Conservation (phyloP, 1,139 yeast species). For the Yamadazyma atmosphaerica region DNA sequence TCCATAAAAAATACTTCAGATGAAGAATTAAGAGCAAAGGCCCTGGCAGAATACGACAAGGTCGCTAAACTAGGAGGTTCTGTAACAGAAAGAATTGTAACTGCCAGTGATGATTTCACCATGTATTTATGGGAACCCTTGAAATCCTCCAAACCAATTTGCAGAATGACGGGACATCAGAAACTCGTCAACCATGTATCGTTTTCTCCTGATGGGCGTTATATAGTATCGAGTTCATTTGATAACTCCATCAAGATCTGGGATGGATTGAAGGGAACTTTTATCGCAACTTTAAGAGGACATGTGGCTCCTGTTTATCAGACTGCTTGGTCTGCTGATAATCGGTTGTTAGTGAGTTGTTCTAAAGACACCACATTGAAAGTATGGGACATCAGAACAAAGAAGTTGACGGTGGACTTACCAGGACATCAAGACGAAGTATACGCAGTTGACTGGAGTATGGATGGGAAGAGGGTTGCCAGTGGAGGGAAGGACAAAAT, state of each 20-base stretch:
- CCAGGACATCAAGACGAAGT: conserved; percentile 98
- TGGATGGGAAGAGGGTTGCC: conserved; percentile 88
- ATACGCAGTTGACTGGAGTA: conserved; percentile 97
- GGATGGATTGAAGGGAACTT: conserved; percentile 94
- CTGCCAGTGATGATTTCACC: conserved; percentile 96
- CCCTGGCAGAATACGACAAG: conserved; percentile 63
- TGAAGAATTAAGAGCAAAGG: conserved; percentile 36
- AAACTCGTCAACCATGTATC: conserved; percentile 94
- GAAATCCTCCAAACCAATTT: conserved; percentile 75
- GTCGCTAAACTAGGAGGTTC: conserved; percentile 73
- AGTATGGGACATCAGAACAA: conserved; percentile 92
- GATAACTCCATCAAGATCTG: conserved; percentile 93
- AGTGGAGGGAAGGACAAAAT: conserved; percentile 97
- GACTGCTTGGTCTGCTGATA: conserved; percentile 98
- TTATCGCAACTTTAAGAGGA: conserved; percentile 87
- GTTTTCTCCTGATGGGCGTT: conserved; percentile 93
- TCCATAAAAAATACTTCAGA: conserved; percentile 22
- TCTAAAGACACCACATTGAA: conserved; percentile 96
- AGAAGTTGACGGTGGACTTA: conserved; percentile 80
- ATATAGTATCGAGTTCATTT: conserved; percentile 88
- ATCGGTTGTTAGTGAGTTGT: conserved; percentile 85
- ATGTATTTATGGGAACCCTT: conserved; percentile 97
- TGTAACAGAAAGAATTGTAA: conserved; percentile 77
- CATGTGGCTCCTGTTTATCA: conserved; percentile 98
- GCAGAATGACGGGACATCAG: conserved; percentile 97